Conservation (phyloP, 345 rosid species). For the Sisymbrium irio region DNA sequence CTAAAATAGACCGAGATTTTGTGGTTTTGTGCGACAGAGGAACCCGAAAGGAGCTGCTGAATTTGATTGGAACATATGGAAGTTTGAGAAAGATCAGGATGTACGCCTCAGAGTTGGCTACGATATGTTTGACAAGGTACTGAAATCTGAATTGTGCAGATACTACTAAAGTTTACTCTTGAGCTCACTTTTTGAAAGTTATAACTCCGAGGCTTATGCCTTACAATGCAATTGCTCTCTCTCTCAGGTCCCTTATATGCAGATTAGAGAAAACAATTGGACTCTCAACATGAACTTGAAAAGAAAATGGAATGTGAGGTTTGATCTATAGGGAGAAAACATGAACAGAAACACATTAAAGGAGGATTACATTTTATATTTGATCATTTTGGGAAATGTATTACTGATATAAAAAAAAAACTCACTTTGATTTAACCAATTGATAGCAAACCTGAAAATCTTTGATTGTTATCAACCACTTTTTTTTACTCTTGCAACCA, state of each 20-base stretch:
- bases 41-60: constrained; percentile 76
- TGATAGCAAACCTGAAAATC: not conserved
- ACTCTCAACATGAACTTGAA: constrained; percentile 67
- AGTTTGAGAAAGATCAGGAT: constrained; percentile 82
- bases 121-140: constrained; percentile 72
- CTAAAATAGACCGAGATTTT: constrained; percentile 1
- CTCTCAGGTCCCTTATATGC: constrained; percentile 75
- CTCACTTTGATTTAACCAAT: not conserved
- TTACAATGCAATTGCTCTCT: not conserved
- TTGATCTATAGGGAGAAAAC: constrained; percentile 43
- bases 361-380: not conserved
- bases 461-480: not conserved
- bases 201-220: not conserved
- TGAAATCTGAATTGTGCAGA: not conserved
- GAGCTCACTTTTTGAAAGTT: not conserved
- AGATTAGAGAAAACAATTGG: constrained; percentile 89
- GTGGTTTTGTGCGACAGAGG: constrained; percentile 46
- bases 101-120: constrained; percentile 76
- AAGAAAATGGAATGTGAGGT: constrained; percentile 78
- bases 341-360: not conserved
- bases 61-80: constrained; percentile 62
- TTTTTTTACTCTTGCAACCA: constrained; percentile 8
- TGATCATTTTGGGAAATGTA: not conserved
- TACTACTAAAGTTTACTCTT: not conserved
- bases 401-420: not conserved